Conservation (phyloP, 257 asterid genomes). For the Scutellaria minor region DNA sequence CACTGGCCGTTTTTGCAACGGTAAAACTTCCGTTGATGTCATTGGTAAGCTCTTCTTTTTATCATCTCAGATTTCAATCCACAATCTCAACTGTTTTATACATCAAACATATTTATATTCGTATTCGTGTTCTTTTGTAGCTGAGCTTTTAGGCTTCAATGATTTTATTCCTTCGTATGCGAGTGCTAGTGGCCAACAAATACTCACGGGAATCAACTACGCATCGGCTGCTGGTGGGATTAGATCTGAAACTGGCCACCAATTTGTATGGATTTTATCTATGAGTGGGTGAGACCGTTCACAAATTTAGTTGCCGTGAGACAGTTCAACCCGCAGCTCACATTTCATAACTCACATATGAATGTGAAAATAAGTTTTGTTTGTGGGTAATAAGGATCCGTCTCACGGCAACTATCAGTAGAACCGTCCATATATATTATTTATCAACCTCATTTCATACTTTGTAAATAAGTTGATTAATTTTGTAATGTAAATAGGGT, state of each 20-base stretch:
- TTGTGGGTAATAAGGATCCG: too few species aligned
- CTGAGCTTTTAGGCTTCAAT: constrained; percentile 72
- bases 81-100: too few species aligned
- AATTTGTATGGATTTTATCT: constrained; percentile 48
- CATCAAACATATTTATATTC: too few species aligned
- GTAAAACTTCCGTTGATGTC: constrained; percentile 41
- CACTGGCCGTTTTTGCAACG: constrained; percentile 55
- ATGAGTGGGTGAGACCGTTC: too few species aligned
- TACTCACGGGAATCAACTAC: constrained; percentile 72
- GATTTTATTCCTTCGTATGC: constrained; percentile 64
- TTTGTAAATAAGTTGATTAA: too few species aligned
- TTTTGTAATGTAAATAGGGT: constrained; percentile 21
- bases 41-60: constrained; percentile 29
- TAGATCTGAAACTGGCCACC: constrained; percentile 79
- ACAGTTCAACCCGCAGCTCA: too few species aligned
- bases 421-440: too few species aligned
- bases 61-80: not conserved
- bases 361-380: too few species aligned
- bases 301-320: too few species aligned
- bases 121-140: constrained; percentile 35
- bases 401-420: too few species aligned
- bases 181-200: constrained; percentile 55
- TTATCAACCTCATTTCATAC: too few species aligned
- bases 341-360: too few species aligned
- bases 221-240: constrained; percentile 95